Evolutionary conservation across 371 early-diverging fungal species (phyloP).

Genomic region (Chytridium lagenaria): DNA sequence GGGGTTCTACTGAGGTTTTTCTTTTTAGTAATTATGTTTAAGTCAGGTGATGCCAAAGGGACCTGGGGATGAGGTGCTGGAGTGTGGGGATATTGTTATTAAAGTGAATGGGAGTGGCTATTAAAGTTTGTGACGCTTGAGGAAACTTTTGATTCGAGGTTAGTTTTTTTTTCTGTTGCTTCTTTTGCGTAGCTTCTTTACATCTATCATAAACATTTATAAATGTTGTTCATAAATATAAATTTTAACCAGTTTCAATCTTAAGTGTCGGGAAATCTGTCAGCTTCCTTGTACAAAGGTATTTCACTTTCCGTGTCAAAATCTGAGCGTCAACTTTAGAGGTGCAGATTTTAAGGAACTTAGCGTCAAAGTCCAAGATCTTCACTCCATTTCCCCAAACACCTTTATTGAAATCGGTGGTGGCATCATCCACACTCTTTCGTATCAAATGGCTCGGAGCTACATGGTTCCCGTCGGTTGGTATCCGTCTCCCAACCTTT

Average conservation of each 20-base stretch:
- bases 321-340: conserved; percentile 41
- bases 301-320: not conserved
- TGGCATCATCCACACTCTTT: conserved; percentile 45
- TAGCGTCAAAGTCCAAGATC: conserved; percentile 69
- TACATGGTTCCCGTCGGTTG: conserved; percentile 54
- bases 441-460: conserved; percentile 74
- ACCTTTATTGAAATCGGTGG: conserved; percentile 54
- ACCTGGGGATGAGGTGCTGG: conserved; percentile 41
- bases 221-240: too few relatives aligned
- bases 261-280: not conserved
- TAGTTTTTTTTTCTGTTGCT: conserved; percentile 61
- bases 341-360: conserved; percentile 64
- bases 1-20: not conserved
- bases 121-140: conserved; percentile 84
- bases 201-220: too few relatives aligned
- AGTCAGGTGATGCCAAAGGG: conserved; percentile 47
- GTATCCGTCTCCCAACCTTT: not conserved
- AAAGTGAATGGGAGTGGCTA: conserved; percentile 74
- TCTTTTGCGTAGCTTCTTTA: not conserved
- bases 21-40: not conserved
- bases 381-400: conserved; percentile 63
- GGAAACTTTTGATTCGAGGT: conserved; percentile 67
- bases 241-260: not conserved
- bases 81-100: conserved; percentile 84
- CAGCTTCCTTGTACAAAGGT: not conserved